Evolutionary conservation across 2,329 filamentous ascomycete genomes (phyloP).

Genomic region (Chaetomium olivaceum): DNA sequence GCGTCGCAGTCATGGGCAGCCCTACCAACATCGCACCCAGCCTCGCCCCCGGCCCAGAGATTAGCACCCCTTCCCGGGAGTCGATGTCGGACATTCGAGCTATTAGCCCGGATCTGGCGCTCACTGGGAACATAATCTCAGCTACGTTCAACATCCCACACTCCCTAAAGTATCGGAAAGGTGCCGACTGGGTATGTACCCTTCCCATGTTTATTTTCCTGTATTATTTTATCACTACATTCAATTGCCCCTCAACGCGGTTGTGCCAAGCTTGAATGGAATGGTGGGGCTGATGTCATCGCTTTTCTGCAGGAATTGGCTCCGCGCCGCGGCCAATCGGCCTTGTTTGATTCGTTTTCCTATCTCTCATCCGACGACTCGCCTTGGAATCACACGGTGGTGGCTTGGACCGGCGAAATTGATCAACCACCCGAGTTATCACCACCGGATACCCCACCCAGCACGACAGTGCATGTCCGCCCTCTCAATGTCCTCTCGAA

Average conservation of each 20-base stretch:
- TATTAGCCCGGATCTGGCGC: slow-evolving; percentile 56
- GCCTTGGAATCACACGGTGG: slow-evolving; percentile 87
- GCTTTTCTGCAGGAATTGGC: slow-evolving; percentile 62
- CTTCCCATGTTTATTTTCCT: neutral
- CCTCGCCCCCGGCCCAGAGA: neutral
- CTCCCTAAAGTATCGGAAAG: slow-evolving; percentile 58
- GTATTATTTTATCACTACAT: neutral
- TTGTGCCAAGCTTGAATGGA: slow-evolving; percentile 16
- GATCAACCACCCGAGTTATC: slow-evolving; percentile 52
- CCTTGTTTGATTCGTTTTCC: slow-evolving; percentile 86
- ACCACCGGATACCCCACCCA: slow-evolving; percentile 50
- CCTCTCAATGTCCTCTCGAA: slow-evolving; percentile 74
- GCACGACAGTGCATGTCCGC: slow-evolving; percentile 51
- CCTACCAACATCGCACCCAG: neutral
- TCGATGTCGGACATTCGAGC: slow-evolving; percentile 58
- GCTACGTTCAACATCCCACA: slow-evolving; percentile 65
- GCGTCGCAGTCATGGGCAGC: slow-evolving; percentile 43
- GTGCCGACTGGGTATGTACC: slow-evolving; percentile 61
- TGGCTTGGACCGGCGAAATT: slow-evolving; percentile 94
- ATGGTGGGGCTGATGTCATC: slow-evolving; percentile 35
- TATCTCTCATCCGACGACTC: slow-evolving; percentile 82
- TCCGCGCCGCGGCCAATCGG: slow-evolving; percentile 81
- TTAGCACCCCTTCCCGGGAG: slow-evolving; percentile 39
- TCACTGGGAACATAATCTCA: slow-evolving; percentile 67
- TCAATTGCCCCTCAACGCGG: neutral